Percentiles rank a stretch among this genome's conserved stretches.
Conservation (phyloP, 163 green algal species). For the Chloroidium sp. region DNA sequence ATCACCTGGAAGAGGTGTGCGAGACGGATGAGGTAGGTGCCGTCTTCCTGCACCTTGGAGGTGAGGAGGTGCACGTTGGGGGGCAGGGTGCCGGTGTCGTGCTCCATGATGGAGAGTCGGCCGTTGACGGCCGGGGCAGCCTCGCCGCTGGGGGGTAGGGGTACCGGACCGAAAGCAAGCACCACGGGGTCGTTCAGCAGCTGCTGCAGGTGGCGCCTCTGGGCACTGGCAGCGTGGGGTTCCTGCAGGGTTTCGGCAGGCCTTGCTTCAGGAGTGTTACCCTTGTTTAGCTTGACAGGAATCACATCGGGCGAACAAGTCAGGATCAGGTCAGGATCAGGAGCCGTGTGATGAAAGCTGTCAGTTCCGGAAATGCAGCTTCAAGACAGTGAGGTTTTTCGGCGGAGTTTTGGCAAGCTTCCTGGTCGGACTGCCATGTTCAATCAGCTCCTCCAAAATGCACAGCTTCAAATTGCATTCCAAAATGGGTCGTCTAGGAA, state of each 20-base stretch:
- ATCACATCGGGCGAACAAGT: neutral
- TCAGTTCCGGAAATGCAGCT: too few species aligned
- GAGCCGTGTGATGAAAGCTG: neutral
- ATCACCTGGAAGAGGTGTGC: constrained; percentile 48
- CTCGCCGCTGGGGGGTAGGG: too few species aligned
- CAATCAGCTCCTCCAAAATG: too few species aligned
- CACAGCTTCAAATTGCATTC: too few species aligned
- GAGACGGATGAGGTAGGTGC: constrained; percentile 38
- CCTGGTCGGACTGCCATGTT: too few species aligned
- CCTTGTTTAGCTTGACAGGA: too few species aligned
- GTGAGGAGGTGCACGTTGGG: constrained; percentile 57
- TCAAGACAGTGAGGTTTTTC: too few species aligned
- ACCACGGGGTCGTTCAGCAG: constrained; percentile 44
- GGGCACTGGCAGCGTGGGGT: neutral
- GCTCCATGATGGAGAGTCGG: neutral
- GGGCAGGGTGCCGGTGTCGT: constrained; percentile 11
- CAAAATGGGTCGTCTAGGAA: too few species aligned
- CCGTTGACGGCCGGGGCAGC: constrained; percentile 7
- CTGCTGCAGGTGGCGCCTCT: constrained; percentile 30
- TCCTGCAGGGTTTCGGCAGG: neutral
- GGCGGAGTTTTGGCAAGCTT: neutral
- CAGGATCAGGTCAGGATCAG: neutral
- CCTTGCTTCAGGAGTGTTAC: neutral
- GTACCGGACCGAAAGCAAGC: constrained; percentile 24
- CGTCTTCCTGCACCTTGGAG: constrained; percentile 25